phyloP scores from a whole-genome alignment of 106 monocot genomes.

The Dendrobium officinale region DNA sequence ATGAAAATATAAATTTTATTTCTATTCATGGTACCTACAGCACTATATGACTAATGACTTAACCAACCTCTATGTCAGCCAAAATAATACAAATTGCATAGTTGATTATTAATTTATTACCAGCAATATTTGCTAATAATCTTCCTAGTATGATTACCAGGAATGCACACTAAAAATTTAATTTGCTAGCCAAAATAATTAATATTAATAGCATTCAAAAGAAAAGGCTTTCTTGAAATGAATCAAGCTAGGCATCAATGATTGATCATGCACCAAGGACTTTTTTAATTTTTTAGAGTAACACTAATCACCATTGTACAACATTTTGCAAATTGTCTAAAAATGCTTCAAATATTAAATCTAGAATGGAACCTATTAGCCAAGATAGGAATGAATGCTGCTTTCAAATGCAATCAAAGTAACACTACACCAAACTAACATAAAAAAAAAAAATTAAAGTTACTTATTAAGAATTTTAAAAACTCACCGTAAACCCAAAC shows the following conservation, averaged over 20 bases:
- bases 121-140: neutral
- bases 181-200: neutral
- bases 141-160: neutral
- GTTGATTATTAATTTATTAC: neutral
- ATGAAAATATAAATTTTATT: neutral
- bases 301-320: neutral
- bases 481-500: conserved; percentile 71
- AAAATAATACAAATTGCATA: neutral
- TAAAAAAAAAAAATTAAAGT: neutral
- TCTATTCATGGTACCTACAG: no score
- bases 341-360: neutral
- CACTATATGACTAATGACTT: no score
- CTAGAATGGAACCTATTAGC: neutral
- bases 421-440: neutral
- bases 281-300: neutral
- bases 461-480: neutral
- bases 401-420: neutral
- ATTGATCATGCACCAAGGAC: neutral
- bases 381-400: neutral
- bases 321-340: neutral
- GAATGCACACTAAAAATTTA: neutral
- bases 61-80: neutral
- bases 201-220: neutral
- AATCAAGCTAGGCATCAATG: neutral
- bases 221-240: neutral